Evolutionary conservation across 805 yeast genomes (phyloP), one percentile per base, ranked within the genome.

Genomic region (Candida ficus): DNA sequence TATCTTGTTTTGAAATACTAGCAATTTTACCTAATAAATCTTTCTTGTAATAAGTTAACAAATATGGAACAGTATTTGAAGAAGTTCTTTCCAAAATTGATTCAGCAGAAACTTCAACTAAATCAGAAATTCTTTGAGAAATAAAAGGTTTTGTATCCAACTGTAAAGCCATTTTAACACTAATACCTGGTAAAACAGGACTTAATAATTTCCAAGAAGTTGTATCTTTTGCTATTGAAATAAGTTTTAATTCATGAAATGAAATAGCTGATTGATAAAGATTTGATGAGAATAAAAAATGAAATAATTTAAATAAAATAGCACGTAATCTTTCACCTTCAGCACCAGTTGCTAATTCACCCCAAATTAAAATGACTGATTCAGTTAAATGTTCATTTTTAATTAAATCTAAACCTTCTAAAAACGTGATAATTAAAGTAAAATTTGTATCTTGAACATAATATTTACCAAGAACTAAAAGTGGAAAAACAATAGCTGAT

Each of bases 171-270:
- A 87, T 69, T 19, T 73, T 72, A 32, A 78, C 73, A 29, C 90
- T 74, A 7, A 89, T 67, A 27, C 80, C 73, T 3, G 91, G 89
- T 52, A 93, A 71, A 45, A 77, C 85, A 0, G 96, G 95, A 7
- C 85, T 77, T 17, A 88, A 64, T 12, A 91, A 61, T 56, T 83
- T 86, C 76, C 91, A 89, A 0, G 95, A 81, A 0, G 95, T 76
- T 27, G 75, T 63, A 1, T 67, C 61, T 48, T 76, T 75, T 2
- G 76, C 66, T 14, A 63, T 52, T 0, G 96, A 82, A 11, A 84
- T 70, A 26, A 70, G 62, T 18, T 75, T 63, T 4, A 91, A 62
- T 41, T 78, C 76, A 53, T 80, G 81, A 47, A 79, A 78, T 0
- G 88, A 88, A 49, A 84, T 65, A 49, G 86, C 77, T 1, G 80